Evolutionary conservation across 495 filamentous ascomycete genomes (phyloP), one percentile per base, ranked within the genome.

Genomic region (Glarea lozoyensis): DNA sequence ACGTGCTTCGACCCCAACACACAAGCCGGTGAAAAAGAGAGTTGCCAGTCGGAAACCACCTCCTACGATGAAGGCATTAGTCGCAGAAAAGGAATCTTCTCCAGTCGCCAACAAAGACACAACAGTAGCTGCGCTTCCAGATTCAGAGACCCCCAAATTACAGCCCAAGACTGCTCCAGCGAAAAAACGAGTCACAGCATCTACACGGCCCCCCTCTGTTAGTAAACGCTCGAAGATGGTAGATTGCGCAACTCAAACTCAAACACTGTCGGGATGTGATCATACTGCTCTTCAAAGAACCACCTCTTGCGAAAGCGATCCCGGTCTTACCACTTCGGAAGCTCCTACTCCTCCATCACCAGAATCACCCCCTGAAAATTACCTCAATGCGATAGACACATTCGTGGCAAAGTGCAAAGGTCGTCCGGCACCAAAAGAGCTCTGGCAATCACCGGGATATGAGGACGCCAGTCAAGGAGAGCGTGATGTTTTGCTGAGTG

Each of bases 401-500:
- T 49, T 49, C 30, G 36, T 46, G 17, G 42, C 49, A n/a, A 44
- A 35, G 46, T 44, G 48, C 47, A 41, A 37, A 43, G 17, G 33
- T 37, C 29, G 41, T 21, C 39, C 53, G 23, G 29, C 46, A 38
- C 40, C 42, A 31, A 23, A 37, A 32, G 46, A 48, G 22, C n/a
- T 41, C 22, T 56, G 45, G 38, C 19, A 55, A 13, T 21, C 62
- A 4, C 56, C 51, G 20, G 42, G 52, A 32, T 72, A 66, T 45
- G 50, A 57, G 0, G 41, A 53, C 15, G 58, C 57, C 19, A 44
- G 55, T 16, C 40, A 39, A 27, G 63, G 64, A 27, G 56, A 60
- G 12, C 55, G 69, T 2, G 47, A 49, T 17, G 43, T 46, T 0
- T 50, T 57, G 11, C 32, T 73, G 16, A 64, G 67, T 23, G 49